Base-by-base conservation (phyloP, 192 early-diverging fungal genomes). In the Phycomyces blakesleeanus region DNA sequence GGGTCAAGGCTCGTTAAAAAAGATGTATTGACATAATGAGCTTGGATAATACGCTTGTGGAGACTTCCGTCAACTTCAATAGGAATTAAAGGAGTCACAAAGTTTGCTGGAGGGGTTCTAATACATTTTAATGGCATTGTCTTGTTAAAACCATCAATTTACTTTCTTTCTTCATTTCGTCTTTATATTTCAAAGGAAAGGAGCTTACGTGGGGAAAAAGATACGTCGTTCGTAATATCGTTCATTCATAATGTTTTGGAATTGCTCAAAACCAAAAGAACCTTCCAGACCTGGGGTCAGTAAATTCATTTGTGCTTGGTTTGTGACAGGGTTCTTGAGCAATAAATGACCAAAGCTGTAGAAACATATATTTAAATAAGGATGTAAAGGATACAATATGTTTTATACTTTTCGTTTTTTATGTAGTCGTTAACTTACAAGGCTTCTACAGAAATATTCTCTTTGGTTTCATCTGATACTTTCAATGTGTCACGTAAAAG, bases 291-390 rank as follows among this genome's bases (percentile, higher is more conserved):
- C 22, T 27, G 57, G 57, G 37, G 42, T 61, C n/a, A 61, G 22
- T 41, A 47, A 26, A 54, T 52, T 63, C 5, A 12, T 14, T 47
- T 11, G 2, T 3, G 44, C 3, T 12, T 14, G 18, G 44, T 14
- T 11, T 7, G 18, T 3, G 3, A 47, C 15, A 16, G 21, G 44
- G 53, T 63, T 63, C 16, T 25, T 27, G 26, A 63, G 40, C 21
- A 63, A 26, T n/a, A 54, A 14, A 54, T 54, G 51, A n/a, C 61
- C 61, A 52, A 63, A 63, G 39, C 61, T 61, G 47, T n/a, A n/a
- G n/a, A n/a, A n/a, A n/a, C 15, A 50, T 49, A 50, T 50, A 50
- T 24, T 20, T n/a, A n/a, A n/a, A n/a, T n/a, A n/a, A n/a, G n/a
- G n/a, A n/a, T n/a, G n/a, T n/a, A n/a, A n/a, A n/a, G n/a, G n/a